Percentiles rank a stretch among this genome's conserved stretches.
phyloP scores from a whole-genome alignment of 1,284 basidiomycete genomes.

The Mycosarcoma maydis region DNA sequence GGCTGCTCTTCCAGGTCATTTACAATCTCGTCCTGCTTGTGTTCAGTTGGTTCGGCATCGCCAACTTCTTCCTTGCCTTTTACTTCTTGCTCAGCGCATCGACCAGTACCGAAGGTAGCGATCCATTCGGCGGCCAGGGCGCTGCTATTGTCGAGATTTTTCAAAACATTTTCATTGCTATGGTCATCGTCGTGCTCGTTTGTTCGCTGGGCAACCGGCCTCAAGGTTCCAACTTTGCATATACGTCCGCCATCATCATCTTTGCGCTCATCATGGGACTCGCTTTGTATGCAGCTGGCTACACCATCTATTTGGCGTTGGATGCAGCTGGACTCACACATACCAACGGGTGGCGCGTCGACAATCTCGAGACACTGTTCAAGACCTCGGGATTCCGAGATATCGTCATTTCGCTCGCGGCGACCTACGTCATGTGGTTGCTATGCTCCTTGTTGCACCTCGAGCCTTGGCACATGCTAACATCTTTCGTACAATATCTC shows the following conservation, averaged over 20 bases:
- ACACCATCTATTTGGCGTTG: constrained; percentile 57
- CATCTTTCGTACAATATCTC: constrained; percentile 61
- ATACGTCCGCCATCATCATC: constrained; percentile 57
- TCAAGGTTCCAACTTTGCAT: constrained; percentile 59
- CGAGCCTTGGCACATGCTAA: constrained; percentile 66
- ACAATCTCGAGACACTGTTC: constrained; percentile 38
- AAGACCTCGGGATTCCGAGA: constrained; percentile 55
- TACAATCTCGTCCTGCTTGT: constrained; percentile 61
- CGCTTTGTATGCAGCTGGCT: constrained; percentile 56
- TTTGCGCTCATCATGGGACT: constrained; percentile 60
- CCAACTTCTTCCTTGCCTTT: constrained; percentile 61
- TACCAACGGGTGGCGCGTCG: constrained; percentile 18
- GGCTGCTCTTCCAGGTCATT: constrained; percentile 61
- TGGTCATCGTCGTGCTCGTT: constrained; percentile 63
- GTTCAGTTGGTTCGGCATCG: constrained; percentile 62
- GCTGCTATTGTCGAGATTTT: constrained; percentile 57
- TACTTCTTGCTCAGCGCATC: constrained; percentile 56
- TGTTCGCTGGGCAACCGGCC: constrained; percentile 66
- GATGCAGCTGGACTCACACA: constrained; percentile 30
- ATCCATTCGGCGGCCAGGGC: constrained; percentile 46
- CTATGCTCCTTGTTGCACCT: constrained; percentile 58
- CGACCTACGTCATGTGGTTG: constrained; percentile 65
- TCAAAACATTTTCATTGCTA: constrained; percentile 62
- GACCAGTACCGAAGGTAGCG: constrained; percentile 25
- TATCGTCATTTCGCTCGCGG: constrained; percentile 63